Conservation (phyloP, 306 rosid species). For the Rubus idaeus region DNA sequence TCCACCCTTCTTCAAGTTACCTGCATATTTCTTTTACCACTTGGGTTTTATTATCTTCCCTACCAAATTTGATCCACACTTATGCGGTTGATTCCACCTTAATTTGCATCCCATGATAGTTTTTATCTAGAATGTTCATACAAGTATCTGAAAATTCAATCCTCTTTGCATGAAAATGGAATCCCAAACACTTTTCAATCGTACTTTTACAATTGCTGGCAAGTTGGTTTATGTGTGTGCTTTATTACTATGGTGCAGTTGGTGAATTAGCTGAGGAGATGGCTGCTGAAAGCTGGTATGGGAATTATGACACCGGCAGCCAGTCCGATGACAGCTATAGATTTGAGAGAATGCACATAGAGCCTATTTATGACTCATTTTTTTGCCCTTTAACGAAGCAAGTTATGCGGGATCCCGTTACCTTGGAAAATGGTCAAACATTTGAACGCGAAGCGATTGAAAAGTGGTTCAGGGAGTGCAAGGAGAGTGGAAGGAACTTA, state of each 20-base stretch:
- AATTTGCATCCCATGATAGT: background rate
- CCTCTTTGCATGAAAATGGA: background rate
- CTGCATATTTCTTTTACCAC: background rate
- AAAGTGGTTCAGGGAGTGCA: conserved; percentile 94
- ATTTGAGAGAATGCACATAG: conserved; percentile 71
- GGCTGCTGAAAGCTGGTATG: conserved; percentile 88
- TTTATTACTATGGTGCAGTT: conserved; percentile 33
- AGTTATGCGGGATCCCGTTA: conserved; percentile 94
- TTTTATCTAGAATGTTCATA: background rate
- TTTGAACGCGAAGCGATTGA: conserved; percentile 92
- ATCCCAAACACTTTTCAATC: background rate
- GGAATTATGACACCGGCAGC: conserved; percentile 75
- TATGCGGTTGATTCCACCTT: background rate
- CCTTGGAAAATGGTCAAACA: conserved; percentile 83
- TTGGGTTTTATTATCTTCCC: no score
- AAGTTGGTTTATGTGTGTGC: background rate
- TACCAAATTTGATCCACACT: background rate
- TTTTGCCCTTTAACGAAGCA: conserved; percentile 89
- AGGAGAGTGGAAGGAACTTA: conserved; percentile 75
- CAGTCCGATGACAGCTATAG: conserved; percentile 80
- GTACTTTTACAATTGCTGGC: background rate
- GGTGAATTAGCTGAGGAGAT: conserved; percentile 45
- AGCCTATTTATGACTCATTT: conserved; percentile 90
- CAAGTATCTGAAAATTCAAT: background rate
- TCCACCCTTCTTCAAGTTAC: background rate